Evolutionary conservation across 306 rosid species (phyloP).

Genomic region (Castanea crenata): DNA sequence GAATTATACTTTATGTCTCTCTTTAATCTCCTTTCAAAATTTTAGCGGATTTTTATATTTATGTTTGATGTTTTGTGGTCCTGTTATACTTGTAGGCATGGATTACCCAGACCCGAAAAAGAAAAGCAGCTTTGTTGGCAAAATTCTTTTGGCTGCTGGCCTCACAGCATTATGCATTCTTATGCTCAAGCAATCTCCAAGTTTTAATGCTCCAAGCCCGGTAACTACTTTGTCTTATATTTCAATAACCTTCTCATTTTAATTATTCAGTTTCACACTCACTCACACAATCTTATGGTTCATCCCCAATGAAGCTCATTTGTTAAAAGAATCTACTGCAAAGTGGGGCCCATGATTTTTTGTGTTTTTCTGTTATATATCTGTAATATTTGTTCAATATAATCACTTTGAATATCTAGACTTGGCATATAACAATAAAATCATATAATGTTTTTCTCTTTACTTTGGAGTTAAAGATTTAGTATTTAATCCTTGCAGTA

Average conservation of each 20-base stretch:
- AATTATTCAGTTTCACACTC: neutral
- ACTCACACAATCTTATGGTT: neutral
- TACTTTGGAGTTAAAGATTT: neutral
- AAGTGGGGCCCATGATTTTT: neutral
- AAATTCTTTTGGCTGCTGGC: conserved; percentile 69
- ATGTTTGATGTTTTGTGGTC: conserved; percentile 1
- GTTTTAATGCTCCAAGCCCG: conserved; percentile 67
- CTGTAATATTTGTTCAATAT: neutral
- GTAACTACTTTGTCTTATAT: conserved; percentile 35
- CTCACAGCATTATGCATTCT: conserved; percentile 74
- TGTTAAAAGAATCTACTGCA: neutral
- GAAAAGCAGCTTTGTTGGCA: conserved; percentile 69
- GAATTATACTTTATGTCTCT: neutral
- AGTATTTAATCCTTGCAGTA: neutral
- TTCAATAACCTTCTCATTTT: neutral
- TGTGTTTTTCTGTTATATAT: neutral
- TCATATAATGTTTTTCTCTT: neutral
- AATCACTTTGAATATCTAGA: neutral
- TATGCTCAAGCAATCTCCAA: conserved; percentile 81
- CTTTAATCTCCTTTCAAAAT: neutral
- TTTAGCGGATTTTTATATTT: neutral
- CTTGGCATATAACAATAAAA: neutral
- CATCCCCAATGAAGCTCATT: neutral
- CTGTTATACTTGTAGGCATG: conserved; percentile 54
- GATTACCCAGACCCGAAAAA: conserved; percentile 80